These are phyloP conservation scores for Glutinoglossum americanum DNA, from an alignment of 495 filamentous ascomycete genomes.

Conservation along the genomic window DNA sequence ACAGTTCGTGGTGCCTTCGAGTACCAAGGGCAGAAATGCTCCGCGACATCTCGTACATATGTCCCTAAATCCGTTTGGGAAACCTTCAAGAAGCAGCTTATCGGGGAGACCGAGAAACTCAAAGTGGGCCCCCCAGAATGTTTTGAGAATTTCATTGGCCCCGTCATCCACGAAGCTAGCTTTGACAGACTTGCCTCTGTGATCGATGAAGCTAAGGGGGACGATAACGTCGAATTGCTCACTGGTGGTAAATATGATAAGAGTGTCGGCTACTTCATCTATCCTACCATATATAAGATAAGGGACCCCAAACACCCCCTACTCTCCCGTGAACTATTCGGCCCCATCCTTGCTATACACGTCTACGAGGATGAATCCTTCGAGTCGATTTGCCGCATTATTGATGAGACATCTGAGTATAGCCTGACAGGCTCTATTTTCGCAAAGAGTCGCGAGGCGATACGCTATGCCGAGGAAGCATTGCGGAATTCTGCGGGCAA, in stretches of 20 bases:
- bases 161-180: constrained; percentile 50
- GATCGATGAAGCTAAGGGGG: constrained; percentile 46
- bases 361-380: constrained; percentile 55
- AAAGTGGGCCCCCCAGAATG: constrained; percentile 47
- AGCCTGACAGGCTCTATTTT: constrained; percentile 66
- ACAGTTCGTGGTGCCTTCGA: constrained; percentile 77
- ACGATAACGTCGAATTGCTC: constrained; percentile 38
- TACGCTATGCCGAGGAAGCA: constrained; percentile 46
- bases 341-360: constrained; percentile 45
- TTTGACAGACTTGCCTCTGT: constrained; percentile 48
- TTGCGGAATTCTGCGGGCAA: constrained; percentile 66
- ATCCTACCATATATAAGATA: constrained; percentile 50
- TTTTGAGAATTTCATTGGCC: constrained; percentile 50
- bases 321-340: constrained; percentile 55
- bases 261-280: constrained; percentile 44
- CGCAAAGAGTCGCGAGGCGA: constrained; percentile 43
- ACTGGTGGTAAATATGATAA: constrained; percentile 49
- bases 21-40: constrained; percentile 82
- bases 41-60: constrained; percentile 57
- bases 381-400: constrained; percentile 29
- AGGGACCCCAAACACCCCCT: constrained; percentile 39
- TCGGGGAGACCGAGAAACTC: constrained; percentile 41
- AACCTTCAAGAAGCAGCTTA: constrained; percentile 37
- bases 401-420: constrained; percentile 48
- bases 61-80: constrained; percentile 49